phyloP scores from a whole-genome alignment of 129 eudicot genomes.

The Apium graveolens region DNA sequence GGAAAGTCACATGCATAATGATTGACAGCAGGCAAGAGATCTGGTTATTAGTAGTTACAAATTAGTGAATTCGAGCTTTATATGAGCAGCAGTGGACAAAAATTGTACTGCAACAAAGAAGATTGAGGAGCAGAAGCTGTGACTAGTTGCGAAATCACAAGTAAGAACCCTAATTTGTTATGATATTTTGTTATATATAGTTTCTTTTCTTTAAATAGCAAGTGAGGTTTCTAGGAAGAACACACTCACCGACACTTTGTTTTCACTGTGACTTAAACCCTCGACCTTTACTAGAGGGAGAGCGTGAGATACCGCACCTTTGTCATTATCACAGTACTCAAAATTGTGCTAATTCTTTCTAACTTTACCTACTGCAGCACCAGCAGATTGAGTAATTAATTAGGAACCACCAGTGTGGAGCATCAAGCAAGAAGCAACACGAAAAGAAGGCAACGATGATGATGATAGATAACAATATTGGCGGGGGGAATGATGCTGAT shows the following conservation, averaged over 20 bases:
- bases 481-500: background rate
- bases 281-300: background rate
- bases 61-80: background rate
- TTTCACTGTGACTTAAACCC: background rate
- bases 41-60: background rate
- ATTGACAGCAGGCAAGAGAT: background rate
- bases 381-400: background rate
- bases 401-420: background rate
- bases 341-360: background rate
- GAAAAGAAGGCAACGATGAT: background rate
- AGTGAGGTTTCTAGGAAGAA: background rate
- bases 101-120: background rate
- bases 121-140: background rate
- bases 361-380: background rate
- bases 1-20: background rate
- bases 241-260: background rate
- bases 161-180: slow-evolving; percentile 4
- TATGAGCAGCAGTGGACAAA: background rate
- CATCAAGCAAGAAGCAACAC: background rate
- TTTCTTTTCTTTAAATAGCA: background rate
- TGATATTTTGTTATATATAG: background rate
- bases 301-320: background rate
- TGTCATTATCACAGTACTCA: background rate
- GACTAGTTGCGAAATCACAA: background rate
- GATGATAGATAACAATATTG: slow-evolving; percentile 22